Base-by-base conservation (phyloP, 1,284 basidiomycete genomes). In the Fomitopsis pinicola region DNA sequence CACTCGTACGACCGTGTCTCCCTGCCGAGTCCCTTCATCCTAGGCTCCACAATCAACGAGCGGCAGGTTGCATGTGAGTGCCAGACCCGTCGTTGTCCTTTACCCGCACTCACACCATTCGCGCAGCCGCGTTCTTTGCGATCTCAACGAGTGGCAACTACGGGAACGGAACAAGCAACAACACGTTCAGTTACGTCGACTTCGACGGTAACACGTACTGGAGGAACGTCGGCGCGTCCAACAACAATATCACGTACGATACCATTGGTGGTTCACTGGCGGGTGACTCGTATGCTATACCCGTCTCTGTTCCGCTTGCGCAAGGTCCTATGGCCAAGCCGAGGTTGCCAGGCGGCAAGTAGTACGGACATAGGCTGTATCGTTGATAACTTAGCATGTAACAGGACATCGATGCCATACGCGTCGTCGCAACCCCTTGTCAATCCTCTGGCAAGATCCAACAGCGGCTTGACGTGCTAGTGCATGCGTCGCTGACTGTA, bases 141-240 rank as follows among this genome's bases (percentile, higher is more conserved):
- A 63, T 78, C 0, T 69, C 79, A 0, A 62, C 79, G 6, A 73
- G 74, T 0, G 82, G 84, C 5, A 86, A 86, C 71, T 78, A 63
- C 22, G 88, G 86, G 0, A 89, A 88, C 62, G 89, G 88, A 44
- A 88, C 86, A 2, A 89, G 77, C 71, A 83, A 81, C 71, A 91
- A 91, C 71, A 82, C 80, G 9, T 85, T 91, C 72, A 74, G 71
- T 50, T 92, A 91, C 68, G 64, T 71, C 10, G 88, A 92, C 69
- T 65, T 69, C 26, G 71, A 72, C 9, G 86, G 85, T 52, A 87
- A 91, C 72, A 88, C 87, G 0, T 92, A 81, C 71, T 72, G 75
- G 57, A 78, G 89, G 59, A 68, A 77, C 35, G 88, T 92, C 59
- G 78, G 83, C 62, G 85, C 87, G 2, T 80, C 79, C 8, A 76